Base-by-base conservation (phyloP, 2,329 filamentous ascomycete genomes). In the Botrytis porri region DNA sequence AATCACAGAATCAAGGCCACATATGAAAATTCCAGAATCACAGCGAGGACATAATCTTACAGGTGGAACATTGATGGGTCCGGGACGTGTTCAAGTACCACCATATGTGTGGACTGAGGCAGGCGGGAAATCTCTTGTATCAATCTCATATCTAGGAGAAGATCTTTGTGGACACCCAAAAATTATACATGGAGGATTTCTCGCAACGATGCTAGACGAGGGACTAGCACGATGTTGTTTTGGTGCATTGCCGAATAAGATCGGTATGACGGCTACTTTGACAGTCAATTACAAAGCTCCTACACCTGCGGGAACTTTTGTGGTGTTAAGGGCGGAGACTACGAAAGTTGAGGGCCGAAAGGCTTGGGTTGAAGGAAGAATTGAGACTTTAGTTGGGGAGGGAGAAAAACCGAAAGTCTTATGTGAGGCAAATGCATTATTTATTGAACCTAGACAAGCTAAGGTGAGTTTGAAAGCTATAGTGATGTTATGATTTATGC, bases 171-270 rank as follows among this genome's bases (percentile, higher is more conserved):
- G 95, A 2, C 95, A 98, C 82, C 93, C 93, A 9, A 94, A 93
- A 4, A 93, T 98, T 75, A 88, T 98, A 10, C 96, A 98, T 81
- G 95, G 95, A 69, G 95, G 95, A 0, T 84, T 97, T 76, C 85
- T 98, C 73, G 95, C 95, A n/a, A 98, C 95, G 20, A 87, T 98
- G 81, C 85, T 98, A 70, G 95, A 98, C 80, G 95, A 98, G 82
- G 94, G 93, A 0, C 85, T 98, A 61, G 95, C 93, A 45, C 87
- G 94, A 71, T 97, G 93, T 82, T 97, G 93, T 80, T 97, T 98
- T 82, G 90, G 89, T 8, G 94, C 93, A 37, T 85, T 98, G 79
- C 95, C 95, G 43, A 93, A 95, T 80, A 93, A 94, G 77, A 88
- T 96, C 75, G 91, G 91, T 75, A 87, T 98, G 81, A 98, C 96